Evolutionary conservation across 2,329 filamentous ascomycete species (phyloP), one percentile per base, ranked within the genome.

Genomic region (Xylaria sp.): DNA sequence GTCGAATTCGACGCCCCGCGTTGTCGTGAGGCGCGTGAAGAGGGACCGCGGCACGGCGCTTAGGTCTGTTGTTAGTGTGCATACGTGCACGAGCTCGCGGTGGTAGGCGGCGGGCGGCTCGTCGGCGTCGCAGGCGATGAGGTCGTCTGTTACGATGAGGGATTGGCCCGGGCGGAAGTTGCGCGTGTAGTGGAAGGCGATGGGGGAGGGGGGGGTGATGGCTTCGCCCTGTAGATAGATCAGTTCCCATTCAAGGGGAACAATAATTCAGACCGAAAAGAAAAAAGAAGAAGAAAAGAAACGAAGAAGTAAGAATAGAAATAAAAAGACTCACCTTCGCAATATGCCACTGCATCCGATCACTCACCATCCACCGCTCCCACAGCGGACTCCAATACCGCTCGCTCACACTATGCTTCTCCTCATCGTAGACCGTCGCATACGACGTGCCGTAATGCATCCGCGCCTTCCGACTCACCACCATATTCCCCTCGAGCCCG

Each of bases 261-360:
- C 4, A 30, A 30, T 5, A 30, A 30, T 30, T 5, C 23, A 16
- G 16, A 16, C 16, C 16, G 16, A 16, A 16, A 16, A 16, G 16
- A 16, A 16, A 30, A 30, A 30, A 30, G 1, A 5, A 30, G 23
- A 9, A 11, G 1, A 13, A 9, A 13, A 42, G 13, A 42, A n/a
- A 44, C 19, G 35, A 54, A 55, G 54, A 8, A 55, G 7, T 58
- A 9, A 42, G 3, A 13, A 9, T 4, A 42, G 13, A 42, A 11
- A 44, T 23, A 37, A 50, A 19, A 59, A 53, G 54, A 74, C 78
- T 66, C 68, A 86, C 87, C 81, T 91, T 91, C 62, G 85, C 83
- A 70, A 92, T 90, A 73, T 92, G 89, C 90, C 90, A 92, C 74
- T 91, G 88, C 88, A 93, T 92, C 52, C 89, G 81, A 72, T 92